phyloP scores from a whole-genome alignment of 2,329 filamentous ascomycete genomes.

The Piedraia hortae region DNA sequence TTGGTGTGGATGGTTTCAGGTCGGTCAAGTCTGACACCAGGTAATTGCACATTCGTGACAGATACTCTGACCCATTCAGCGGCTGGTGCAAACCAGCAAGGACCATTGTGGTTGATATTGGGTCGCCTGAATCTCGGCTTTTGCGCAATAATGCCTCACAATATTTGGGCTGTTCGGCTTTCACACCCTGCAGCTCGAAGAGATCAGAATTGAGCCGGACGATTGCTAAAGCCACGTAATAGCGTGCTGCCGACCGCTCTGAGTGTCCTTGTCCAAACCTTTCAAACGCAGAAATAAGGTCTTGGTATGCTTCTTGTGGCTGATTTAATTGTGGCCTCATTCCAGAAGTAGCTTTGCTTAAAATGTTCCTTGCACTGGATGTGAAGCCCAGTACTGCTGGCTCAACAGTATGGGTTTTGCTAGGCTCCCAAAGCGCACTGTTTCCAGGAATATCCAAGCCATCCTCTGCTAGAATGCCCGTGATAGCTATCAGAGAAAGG shows the following conservation, averaged over 20 bases:
- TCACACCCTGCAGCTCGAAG: constrained; percentile 17
- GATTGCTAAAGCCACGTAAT: constrained; percentile 17
- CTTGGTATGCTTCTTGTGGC: neutral
- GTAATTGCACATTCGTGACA: constrained; percentile 29
- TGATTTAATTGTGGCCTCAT: no score
- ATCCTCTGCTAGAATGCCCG: constrained; percentile 29
- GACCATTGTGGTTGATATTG: constrained; percentile 20
- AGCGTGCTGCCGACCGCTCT: constrained; percentile 7
- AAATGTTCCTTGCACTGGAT: constrained; percentile 20
- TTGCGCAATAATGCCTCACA: constrained; percentile 13
- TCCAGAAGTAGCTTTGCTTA: no score
- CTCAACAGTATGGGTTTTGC: constrained; percentile 16
- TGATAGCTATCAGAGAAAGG: constrained; percentile 25
- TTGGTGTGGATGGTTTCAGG: constrained; percentile 13
- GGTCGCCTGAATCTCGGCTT: constrained; percentile 14
- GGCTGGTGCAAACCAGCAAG: constrained; percentile 22
- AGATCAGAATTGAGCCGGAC: constrained; percentile 14
- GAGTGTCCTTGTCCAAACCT: constrained; percentile 1
- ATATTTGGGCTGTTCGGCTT: constrained; percentile 10
- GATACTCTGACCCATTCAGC: constrained; percentile 20
- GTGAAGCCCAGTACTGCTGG: constrained; percentile 26
- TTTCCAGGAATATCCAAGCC: constrained; percentile 28
- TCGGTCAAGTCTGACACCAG: constrained; percentile 31
- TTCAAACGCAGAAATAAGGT: constrained; percentile 2
- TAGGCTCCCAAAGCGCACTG: constrained; percentile 24